A percentile compares a stretch with the other conserved stretches of the same genome.
Evolutionary conservation across 495 filamentous ascomycete species (phyloP).

Genomic region (Penicillium manginii): DNA sequence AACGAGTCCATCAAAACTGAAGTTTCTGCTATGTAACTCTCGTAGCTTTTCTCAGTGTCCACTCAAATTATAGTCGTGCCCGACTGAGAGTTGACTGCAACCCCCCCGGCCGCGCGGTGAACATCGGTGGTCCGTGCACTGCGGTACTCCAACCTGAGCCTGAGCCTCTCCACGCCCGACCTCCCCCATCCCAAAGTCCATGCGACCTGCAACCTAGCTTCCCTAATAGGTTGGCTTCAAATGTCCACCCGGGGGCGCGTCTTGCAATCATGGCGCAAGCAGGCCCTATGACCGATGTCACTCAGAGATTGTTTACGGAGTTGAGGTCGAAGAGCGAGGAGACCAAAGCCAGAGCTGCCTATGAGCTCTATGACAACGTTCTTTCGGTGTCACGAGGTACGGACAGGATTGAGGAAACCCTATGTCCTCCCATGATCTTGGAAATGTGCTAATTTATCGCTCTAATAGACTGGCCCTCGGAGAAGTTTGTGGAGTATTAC

Average conservation of each 20-base stretch:
- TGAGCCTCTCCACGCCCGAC: slow-evolving; percentile 28
- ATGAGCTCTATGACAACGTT: slow-evolving; percentile 56
- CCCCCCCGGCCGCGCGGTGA: slow-evolving; percentile 3
- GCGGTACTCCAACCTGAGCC: slow-evolving; percentile 30
- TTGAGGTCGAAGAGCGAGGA: slow-evolving; percentile 60
- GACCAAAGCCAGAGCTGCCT: slow-evolving; percentile 51
- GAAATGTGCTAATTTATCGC: slow-evolving; percentile 13
- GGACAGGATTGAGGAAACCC: not conserved
- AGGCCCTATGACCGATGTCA: slow-evolving; percentile 51
- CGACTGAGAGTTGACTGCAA: not conserved
- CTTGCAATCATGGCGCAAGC: slow-evolving; percentile 54
- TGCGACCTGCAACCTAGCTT: slow-evolving; percentile 35
- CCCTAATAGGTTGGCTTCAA: slow-evolving; percentile 46
- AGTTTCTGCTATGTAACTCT: too few relatives aligned
- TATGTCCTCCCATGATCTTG: not conserved
- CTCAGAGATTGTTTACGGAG: slow-evolving; percentile 52
- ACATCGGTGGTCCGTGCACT: slow-evolving; percentile 29
- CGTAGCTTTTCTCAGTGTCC: too few relatives aligned
- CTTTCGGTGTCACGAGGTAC: slow-evolving; percentile 55
- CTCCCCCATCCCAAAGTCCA: slow-evolving; percentile 22
- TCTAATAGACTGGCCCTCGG: slow-evolving; percentile 68
- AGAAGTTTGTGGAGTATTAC: slow-evolving; percentile 80
- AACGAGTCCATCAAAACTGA: too few relatives aligned
- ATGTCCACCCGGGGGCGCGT: slow-evolving; percentile 50
- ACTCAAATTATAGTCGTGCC: too few relatives aligned